Evolutionary conservation across 2,329 filamentous ascomycete species (phyloP), one percentile per base, ranked within the genome.

Genomic region (Arthrobotrys sinensis): DNA sequence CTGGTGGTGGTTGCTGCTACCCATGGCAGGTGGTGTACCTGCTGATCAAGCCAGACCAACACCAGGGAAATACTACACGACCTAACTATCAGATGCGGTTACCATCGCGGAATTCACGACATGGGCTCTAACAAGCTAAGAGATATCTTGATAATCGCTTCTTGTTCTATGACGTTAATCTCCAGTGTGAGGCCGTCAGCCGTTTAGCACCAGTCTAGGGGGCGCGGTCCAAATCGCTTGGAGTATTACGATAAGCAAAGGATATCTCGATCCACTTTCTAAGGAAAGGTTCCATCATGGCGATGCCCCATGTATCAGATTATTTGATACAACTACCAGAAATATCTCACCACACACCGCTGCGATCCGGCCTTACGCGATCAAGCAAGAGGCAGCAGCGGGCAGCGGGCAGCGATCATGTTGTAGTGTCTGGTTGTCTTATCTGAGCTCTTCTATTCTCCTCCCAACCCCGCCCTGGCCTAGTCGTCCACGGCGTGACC

Each of bases 1-100:
- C 57, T 77, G 60, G 73, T 77, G 66, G 73, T 77, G 73, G 73
- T 43, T 77, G 73, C 60, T 60, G 14, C 48, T 46, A 77, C 73
- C 73, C 73, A 71, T 77, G 73, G 46, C 57, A 52, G 43, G 19
- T 43, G 73, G 66, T 77, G 73, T 70, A 68, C 73, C 73, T 77
- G 73, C 48, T 77, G 73, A 77, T 71, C 73, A 77, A 34, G 19
- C 36, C 55, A 28, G 52, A 71, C 73, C 63, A 77, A 77, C 73
- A 66, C 66, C 62, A 60, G 43, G 65, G 48, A 73, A 64, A 28
- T 24, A 52, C 32, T 50, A 64, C 62, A 77, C 50, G 40, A 70
- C 60, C 19, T 12, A 40, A 46, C 50, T 62, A 77, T 77, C 73
- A 77, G 73, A 77, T 77, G 73, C 66, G 70, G 66, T 62, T 71